Conservation (phyloP, 805 yeast species). For the Schwanniomyces occidentalis region DNA sequence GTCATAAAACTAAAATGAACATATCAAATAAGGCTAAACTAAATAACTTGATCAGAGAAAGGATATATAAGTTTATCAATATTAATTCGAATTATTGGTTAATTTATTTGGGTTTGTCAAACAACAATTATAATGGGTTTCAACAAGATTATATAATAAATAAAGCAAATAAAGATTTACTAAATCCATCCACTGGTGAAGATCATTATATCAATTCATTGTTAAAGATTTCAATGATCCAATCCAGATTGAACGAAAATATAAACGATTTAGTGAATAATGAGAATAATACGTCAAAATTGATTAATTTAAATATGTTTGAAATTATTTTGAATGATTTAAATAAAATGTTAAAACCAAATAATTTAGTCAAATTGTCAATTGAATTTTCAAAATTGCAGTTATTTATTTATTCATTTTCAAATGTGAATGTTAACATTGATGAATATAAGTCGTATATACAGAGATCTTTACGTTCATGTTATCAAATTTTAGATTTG, state of each 20-base stretch:
- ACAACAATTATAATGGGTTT: conserved; percentile 27
- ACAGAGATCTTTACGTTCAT: conserved; percentile 27
- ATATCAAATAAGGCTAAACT: conserved; percentile 27
- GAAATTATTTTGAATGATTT: conserved; percentile 37
- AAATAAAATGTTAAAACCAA: conserved; percentile 15
- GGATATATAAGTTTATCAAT: conserved; percentile 43
- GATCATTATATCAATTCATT: conserved; percentile 27
- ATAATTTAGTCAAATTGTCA: conserved; percentile 28
- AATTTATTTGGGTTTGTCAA: conserved; percentile 38
- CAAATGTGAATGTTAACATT: conserved; percentile 22
- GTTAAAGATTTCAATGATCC: conserved; percentile 35
- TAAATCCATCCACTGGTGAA: conserved; percentile 6
- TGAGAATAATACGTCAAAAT: conserved; percentile 25
- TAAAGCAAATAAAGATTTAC: conserved; percentile 26
- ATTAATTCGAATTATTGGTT: conserved; percentile 47
- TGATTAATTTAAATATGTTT: conserved; percentile 43
- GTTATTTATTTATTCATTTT: conserved; percentile 35
- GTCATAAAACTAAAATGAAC: conserved; percentile 31
- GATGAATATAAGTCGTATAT: conserved; percentile 29
- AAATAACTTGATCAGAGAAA: conserved; percentile 36
- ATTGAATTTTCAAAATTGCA: conserved; percentile 40
- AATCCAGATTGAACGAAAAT: conserved; percentile 40
- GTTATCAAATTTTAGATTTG: conserved; percentile 26
- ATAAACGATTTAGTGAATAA: conserved; percentile 31
- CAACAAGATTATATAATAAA: conserved; percentile 40